Base-by-base conservation (phyloP, 1,139 yeast genomes). In the Citeromyces hawaiiensis region DNA sequence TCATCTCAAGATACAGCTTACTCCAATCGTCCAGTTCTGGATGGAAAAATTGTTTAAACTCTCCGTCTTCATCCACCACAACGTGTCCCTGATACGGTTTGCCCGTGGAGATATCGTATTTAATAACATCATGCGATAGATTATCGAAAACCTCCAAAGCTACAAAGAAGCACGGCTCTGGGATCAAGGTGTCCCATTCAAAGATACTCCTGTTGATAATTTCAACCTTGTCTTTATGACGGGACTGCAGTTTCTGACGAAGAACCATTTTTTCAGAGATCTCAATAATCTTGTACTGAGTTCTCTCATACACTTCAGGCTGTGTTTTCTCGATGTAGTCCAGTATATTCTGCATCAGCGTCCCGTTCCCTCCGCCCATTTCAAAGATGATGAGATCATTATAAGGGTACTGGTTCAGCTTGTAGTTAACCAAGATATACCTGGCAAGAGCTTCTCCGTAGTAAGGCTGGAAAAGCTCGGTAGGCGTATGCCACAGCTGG, bases 281-380 rank as follows among this genome's bases (percentile, higher is more conserved):
- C 56, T 85, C 95, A 47, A 85, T 77, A 42, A 86, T 79, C 49
- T 73, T 75, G 54, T 86, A 85, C 46, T 70, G 70, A 0, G 88
- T 79, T 36, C 75, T 64, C 10, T 63, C 59, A 53, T 83, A 86
- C 10, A 83, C 76, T 35, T 81, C 87, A 0, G 94, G 91, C 45
- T 80, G 81, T 15, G 68, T 63, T 18, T 60, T 61, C 44, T 74
- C 66, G 45, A 85, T 70, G 52, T 68, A 85, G 50, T 77, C 78
- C 47, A 85, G 59, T n/a, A 85, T 72, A 51, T 85, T 80, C 43
- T 72, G 59, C 95, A 85, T 85, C 42, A 85, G 58, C 0, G 94
- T 85, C 40, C 94, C 94, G 51, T 85, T 85, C 47, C 95, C 95
- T 31, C 91, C 94, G 43, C 95, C 95, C 70, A 83, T 76, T 59